Evolutionary conservation across 179 eudicot genomes (phyloP).

Genomic region (Camellia oleifera): DNA sequence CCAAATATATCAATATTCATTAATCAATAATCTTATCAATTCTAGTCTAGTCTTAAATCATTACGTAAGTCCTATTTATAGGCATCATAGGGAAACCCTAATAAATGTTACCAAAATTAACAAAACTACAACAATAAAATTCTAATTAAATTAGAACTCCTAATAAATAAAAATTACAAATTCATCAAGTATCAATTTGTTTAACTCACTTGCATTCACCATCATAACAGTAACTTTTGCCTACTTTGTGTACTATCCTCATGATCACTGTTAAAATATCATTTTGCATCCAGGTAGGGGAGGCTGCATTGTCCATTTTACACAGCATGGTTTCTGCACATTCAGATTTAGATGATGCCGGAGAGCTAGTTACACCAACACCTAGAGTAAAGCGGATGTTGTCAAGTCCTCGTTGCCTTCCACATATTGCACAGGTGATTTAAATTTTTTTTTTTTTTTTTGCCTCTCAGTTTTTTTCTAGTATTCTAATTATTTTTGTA

Average conservation of each 20-base stretch:
- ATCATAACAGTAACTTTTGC: background rate
- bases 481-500: background rate
- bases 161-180: too few relatives aligned
- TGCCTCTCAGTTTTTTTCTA: conserved; percentile 1
- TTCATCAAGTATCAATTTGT: too few relatives aligned
- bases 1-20: too few relatives aligned
- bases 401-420: conserved; percentile 97
- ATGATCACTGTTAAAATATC: conserved; percentile 4
- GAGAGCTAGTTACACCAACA: conserved; percentile 97
- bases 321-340: conserved; percentile 98
- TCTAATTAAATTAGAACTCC: too few relatives aligned
- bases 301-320: conserved; percentile 77
- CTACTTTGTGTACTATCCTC: background rate
- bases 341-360: conserved; percentile 99
- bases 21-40: too few relatives aligned
- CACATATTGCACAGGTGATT: conserved; percentile 91
- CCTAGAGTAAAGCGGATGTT: conserved; percentile 94
- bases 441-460: background rate
- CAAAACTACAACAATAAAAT: too few relatives aligned
- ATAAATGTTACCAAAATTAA: too few relatives aligned
- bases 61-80: too few relatives aligned
- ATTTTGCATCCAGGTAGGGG: conserved; percentile 68
- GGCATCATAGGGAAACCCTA: too few relatives aligned
- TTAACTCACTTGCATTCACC: too few relatives aligned
- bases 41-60: too few relatives aligned